A percentile compares a stretch with the other conserved stretches of the same genome.
These are phyloP conservation scores for Pichia manshurica DNA, from an alignment of 805 yeast species.

Conservation along the genomic window DNA sequence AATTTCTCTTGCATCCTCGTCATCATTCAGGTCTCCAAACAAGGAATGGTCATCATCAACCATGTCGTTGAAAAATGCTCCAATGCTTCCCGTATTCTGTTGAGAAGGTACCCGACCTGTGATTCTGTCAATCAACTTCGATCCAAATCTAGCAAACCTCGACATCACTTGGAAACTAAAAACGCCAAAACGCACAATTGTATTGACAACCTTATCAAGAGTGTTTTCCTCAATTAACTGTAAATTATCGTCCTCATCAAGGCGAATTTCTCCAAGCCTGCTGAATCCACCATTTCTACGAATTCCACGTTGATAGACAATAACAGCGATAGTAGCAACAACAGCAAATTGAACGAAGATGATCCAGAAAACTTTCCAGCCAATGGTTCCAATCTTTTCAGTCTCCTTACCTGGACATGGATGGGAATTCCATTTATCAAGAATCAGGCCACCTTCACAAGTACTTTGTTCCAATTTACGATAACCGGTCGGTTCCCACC, in stretches of 20 bases:
- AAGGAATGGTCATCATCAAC: slow-evolving; percentile 29
- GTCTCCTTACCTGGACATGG: slow-evolving; percentile 86
- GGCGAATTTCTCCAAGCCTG: slow-evolving; percentile 78
- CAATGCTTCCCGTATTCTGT: slow-evolving; percentile 22
- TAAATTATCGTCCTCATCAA: slow-evolving; percentile 63
- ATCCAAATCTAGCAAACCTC: not conserved
- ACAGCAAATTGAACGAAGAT: slow-evolving; percentile 48
- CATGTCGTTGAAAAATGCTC: slow-evolving; percentile 28
- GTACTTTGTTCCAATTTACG: slow-evolving; percentile 80
- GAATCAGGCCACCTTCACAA: slow-evolving; percentile 71
- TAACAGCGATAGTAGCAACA: slow-evolving; percentile 51
- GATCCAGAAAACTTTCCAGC: slow-evolving; percentile 47
- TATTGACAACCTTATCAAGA: slow-evolving; percentile 54
- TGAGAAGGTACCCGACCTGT: slow-evolving; percentile 19
- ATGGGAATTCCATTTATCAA: slow-evolving; percentile 57
- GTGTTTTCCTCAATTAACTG: slow-evolving; percentile 53
- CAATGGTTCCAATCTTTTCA: slow-evolving; percentile 53
- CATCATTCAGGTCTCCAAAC: slow-evolving; percentile 30
- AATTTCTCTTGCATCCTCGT: slow-evolving; percentile 46
- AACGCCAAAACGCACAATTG: slow-evolving; percentile 54
- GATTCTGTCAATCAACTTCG: slow-evolving; percentile 12
- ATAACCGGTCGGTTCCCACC: slow-evolving; percentile 88
- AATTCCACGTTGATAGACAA: slow-evolving; percentile 76
- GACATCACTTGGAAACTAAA: slow-evolving; percentile 20
- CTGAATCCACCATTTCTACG: slow-evolving; percentile 71